These are phyloP conservation scores for Termitomyces eurrhizus DNA, from an alignment of 768 basidiomycete species.

Conservation along the genomic window DNA sequence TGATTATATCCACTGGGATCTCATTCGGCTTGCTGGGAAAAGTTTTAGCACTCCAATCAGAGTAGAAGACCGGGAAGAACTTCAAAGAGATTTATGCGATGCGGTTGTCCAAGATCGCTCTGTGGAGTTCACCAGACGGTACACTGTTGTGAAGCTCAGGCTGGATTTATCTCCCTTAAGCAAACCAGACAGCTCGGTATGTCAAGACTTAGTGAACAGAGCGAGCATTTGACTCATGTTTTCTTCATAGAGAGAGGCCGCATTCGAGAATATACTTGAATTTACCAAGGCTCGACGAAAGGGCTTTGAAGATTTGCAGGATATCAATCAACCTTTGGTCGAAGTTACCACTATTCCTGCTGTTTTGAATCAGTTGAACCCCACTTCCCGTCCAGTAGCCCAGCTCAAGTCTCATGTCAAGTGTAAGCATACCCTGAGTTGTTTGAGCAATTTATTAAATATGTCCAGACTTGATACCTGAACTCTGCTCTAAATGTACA, in stretches of 20 bases:
- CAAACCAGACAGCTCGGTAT: slow-evolving; percentile 64
- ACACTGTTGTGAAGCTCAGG: slow-evolving; percentile 52
- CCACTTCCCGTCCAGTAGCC: slow-evolving; percentile 38
- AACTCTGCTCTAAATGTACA: slow-evolving; percentile 68
- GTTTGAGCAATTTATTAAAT: not conserved
- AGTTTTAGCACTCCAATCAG: slow-evolving; percentile 51
- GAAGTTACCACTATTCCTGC: slow-evolving; percentile 55
- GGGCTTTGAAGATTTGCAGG: slow-evolving; percentile 56
- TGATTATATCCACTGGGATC: slow-evolving; percentile 60
- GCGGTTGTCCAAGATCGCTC: slow-evolving; percentile 72
- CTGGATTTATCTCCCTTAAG: slow-evolving; percentile 71
- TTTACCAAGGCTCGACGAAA: slow-evolving; percentile 62
- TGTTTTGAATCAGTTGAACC: slow-evolving; percentile 57
- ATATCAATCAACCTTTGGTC: slow-evolving; percentile 67
- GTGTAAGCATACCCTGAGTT: slow-evolving; percentile 35
- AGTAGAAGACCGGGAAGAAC: slow-evolving; percentile 27
- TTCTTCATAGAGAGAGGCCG: slow-evolving; percentile 51
- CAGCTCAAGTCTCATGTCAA: slow-evolving; percentile 45
- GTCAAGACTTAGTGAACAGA: slow-evolving; percentile 22
- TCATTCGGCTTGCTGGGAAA: slow-evolving; percentile 47
- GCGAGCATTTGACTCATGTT: slow-evolving; percentile 5
- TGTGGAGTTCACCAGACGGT: slow-evolving; percentile 74
- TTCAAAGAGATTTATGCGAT: slow-evolving; percentile 50
- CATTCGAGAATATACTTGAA: slow-evolving; percentile 59
- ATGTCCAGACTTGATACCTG: slow-evolving; percentile 73